Base-by-base conservation (phyloP, 108 stramenopile genomes). In the Phaeodactylum tricornutum region DNA sequence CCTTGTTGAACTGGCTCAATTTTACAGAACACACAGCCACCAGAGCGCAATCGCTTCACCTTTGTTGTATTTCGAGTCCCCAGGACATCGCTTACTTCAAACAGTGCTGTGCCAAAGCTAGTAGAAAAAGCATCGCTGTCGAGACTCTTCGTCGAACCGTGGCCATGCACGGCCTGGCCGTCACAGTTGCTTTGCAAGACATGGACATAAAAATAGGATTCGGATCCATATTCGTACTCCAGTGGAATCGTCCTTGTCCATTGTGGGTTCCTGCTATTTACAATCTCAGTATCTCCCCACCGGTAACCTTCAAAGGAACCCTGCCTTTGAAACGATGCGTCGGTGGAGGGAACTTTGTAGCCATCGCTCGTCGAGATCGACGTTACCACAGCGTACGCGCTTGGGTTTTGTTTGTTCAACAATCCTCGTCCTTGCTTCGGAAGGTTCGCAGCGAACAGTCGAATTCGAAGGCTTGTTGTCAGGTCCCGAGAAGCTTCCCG, bases 21-120 rank as follows among this genome's bases (percentile, higher is more conserved):
- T 1, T 52, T 45, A 33, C 49, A 58, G 59, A 59, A 59, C 31
- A 64, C 33, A 36, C 24, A 46, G 11, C 77, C 61, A 7, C 61
- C 71, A 14, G 39, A 58, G 17, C 64, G 71, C 22, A 83, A 57
- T n/a, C 74, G 71, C 49, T 75, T 71, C 7, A 66, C 71, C 39
- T 73, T 72, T 45, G 53, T 62, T 21, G 55, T 34, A 31, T 66
- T 64, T 17, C 46, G 57, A 26, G 64, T 56, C 1, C 74, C 76
- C 36, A 83, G 54, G 49, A 83, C 67, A 44, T 74, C 74, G 2
- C 74, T 68, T 46, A 83, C 46, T 53, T 83, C 81, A 67, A 71
- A 83, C 22, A 71, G 47, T 1, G 69, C 71, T 11, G 62, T 50
- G 32, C 73, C 73, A 50, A 74, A 59, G 2, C n/a, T 30, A 14